These are phyloP conservation scores for Fonsecaea pedrosoi DNA, from an alignment of 2,329 filamentous ascomycete species.

Conservation along the genomic window DNA sequence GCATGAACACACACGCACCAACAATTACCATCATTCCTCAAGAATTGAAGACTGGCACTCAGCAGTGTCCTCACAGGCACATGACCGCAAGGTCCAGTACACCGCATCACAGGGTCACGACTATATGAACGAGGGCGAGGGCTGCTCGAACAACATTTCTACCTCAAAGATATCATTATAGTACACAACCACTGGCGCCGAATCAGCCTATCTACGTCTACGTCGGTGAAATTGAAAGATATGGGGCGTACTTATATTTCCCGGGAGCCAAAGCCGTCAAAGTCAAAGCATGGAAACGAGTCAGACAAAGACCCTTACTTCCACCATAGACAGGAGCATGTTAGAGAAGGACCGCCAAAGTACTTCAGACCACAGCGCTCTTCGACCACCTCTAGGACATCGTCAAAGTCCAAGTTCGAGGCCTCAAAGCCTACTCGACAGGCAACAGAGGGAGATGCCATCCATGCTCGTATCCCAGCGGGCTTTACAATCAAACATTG, in stretches of 20 bases:
- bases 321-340: slow-evolving; percentile 61
- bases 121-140: too few relatives aligned
- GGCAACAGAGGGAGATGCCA: slow-evolving; percentile 71
- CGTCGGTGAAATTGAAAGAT: slow-evolving; percentile 60
- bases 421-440: slow-evolving; percentile 44
- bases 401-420: slow-evolving; percentile 50
- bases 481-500: slow-evolving; percentile 98
- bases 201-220: slow-evolving; percentile 61
- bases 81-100: too few relatives aligned
- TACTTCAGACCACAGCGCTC: slow-evolving; percentile 59
- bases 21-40: too few relatives aligned
- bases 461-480: slow-evolving; percentile 72
- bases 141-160: too few relatives aligned
- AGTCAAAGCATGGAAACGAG: slow-evolving; percentile 52
- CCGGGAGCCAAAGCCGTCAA: slow-evolving; percentile 52
- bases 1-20: too few relatives aligned
- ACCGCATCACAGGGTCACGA: too few relatives aligned
- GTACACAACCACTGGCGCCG: slow-evolving; percentile 39
- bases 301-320: slow-evolving; percentile 59
- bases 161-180: too few relatives aligned
- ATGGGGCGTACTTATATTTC: slow-evolving; percentile 54
- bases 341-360: slow-evolving; percentile 62
- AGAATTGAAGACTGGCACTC: too few relatives aligned
- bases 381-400: slow-evolving; percentile 57
- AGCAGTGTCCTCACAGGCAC: too few relatives aligned